Conservation (phyloP, 768 basidiomycete species). For the Candolleomyces aberdarensis region DNA sequence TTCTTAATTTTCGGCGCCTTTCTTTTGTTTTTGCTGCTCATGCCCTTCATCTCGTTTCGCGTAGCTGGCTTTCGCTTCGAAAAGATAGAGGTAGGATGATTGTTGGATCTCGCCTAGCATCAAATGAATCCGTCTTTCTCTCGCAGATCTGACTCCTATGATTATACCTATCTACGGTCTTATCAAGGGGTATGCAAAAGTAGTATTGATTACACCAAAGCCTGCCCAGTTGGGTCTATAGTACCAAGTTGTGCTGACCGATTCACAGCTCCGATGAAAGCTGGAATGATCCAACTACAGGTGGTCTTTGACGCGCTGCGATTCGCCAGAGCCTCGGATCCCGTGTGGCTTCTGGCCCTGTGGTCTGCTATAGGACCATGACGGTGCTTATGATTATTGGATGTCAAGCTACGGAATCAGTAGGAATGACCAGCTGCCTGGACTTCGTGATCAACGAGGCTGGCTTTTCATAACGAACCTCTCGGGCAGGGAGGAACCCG, state of each 20-base stretch:
- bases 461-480: background rate
- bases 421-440: background rate
- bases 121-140: no score
- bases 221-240: no score
- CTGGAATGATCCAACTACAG: background rate
- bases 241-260: background rate
- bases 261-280: background rate
- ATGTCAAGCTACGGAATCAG: no score
- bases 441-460: background rate
- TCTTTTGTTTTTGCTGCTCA: background rate
- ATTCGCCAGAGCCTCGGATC: background rate
- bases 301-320: background rate
- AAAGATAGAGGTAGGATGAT: no score
- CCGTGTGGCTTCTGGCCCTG: background rate
- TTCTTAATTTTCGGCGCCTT: background rate
- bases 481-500: background rate
- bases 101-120: no score
- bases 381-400: no score
- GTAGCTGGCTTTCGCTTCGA: no score
- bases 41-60: no score
- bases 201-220: no score
- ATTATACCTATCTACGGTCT: no score
- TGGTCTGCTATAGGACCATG: background rate
- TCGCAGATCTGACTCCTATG: no score
- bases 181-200: no score